These are phyloP conservation scores for Leccinum incarnatum DNA, from an alignment of 768 basidiomycete species.

Conservation along the genomic window DNA sequence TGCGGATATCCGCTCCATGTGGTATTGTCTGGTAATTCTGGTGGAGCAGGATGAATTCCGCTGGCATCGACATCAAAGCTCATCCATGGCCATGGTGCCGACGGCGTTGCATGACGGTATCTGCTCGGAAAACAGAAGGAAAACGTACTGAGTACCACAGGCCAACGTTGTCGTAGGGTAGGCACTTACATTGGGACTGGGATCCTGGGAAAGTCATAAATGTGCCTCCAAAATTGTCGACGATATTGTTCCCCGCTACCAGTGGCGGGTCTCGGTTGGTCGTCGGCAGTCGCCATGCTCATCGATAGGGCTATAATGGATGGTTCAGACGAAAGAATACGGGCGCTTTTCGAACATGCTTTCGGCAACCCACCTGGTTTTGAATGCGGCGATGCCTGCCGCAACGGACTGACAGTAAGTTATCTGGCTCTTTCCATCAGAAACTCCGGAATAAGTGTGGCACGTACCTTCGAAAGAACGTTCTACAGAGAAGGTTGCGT, in stretches of 20 bases:
- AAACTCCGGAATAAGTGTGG: constrained; percentile 6
- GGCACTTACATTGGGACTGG: constrained; percentile 24
- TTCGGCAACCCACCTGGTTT: neutral
- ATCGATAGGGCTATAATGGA: neutral
- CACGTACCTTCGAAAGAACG: constrained; percentile 10
- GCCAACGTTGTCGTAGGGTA: neutral
- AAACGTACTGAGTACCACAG: neutral
- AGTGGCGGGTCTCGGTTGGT: neutral
- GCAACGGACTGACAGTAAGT: neutral
- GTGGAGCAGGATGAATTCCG: neutral
- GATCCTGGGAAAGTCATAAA: constrained; percentile 7
- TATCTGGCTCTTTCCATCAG: constrained; percentile 13
- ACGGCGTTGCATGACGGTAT: constrained; percentile 37
- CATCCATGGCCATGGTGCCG: constrained; percentile 42
- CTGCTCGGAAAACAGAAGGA: constrained; percentile 5
- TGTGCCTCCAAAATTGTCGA: neutral
- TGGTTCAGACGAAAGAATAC: neutral
- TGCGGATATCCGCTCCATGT: constrained; percentile 47
- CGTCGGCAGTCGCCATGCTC: neutral
- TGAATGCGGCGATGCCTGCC: neutral
- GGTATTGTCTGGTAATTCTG: neutral
- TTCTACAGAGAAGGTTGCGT: constrained; percentile 13
- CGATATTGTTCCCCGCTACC: neutral
- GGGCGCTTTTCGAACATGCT: neutral
- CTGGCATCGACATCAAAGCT: constrained; percentile 23